Conservation (phyloP, 768 basidiomycete genomes). For the Kwoniella dejecticola region DNA sequence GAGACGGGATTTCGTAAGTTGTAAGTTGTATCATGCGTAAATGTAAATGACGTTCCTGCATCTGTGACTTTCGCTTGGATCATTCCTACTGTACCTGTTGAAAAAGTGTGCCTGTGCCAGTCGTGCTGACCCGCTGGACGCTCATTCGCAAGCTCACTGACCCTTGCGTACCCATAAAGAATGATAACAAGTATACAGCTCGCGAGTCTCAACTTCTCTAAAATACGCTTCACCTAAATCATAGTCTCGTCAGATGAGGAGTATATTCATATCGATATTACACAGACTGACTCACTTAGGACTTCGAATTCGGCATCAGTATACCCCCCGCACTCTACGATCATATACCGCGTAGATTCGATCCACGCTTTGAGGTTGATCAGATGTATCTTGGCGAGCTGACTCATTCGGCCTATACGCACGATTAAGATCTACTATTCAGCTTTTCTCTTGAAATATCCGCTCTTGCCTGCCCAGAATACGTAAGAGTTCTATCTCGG, state of each 20-base stretch:
- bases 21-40: no score
- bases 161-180: neutral
- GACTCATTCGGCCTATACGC: neutral
- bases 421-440: neutral
- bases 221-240: slow-evolving; percentile 3
- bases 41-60: no score
- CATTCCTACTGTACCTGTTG: no score
- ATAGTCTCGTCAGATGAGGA: neutral
- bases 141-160: no score
- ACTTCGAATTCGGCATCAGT: slow-evolving; percentile 3
- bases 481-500: no score
- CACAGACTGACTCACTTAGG: slow-evolving; percentile 4
- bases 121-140: no score
- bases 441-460: neutral
- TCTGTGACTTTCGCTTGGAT: no score
- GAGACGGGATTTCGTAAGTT: neutral
- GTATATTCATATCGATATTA: neutral
- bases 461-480: no score
- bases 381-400: neutral
- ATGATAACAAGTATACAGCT: slow-evolving; percentile 12
- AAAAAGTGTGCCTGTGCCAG: no score
- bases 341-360: slow-evolving; percentile 1
- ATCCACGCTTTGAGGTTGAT: slow-evolving; percentile 6
- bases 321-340: neutral
- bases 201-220: neutral